Conservation (phyloP, 345 rosid species). For the Citrus hindsii region DNA sequence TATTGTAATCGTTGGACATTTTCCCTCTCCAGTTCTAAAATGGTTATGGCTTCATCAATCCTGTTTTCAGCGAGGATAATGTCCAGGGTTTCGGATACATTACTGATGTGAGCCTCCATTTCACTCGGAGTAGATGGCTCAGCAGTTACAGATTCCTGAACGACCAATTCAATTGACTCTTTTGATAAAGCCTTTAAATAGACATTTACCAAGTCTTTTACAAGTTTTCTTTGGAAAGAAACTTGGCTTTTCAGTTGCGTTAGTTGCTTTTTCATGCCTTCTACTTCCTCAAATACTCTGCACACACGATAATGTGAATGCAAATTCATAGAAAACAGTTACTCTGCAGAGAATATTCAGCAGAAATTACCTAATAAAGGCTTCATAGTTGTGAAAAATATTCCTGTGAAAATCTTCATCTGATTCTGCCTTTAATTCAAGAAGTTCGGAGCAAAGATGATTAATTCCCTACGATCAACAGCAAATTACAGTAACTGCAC, state of each 20-base stretch:
- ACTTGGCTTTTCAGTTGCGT: conserved; percentile 42
- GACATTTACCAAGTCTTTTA: conserved; percentile 35
- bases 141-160: conserved; percentile 22
- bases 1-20: conserved; percentile 27
- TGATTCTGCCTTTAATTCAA: conserved; percentile 54
- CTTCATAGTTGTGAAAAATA: conserved; percentile 36
- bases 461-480: conserved; percentile 42
- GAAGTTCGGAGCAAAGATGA: conserved; percentile 50
- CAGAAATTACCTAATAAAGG: conserved; percentile 43
- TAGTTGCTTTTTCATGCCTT: conserved; percentile 38
- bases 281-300: conserved; percentile 52
- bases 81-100: conserved; percentile 44
- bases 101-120: conserved; percentile 29
- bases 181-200: conserved; percentile 29
- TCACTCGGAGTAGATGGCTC: conserved; percentile 21
- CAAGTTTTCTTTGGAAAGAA: conserved; percentile 38
- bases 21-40: conserved; percentile 39
- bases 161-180: conserved; percentile 24
- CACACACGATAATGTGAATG: background rate
- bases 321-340: background rate
- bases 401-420: conserved; percentile 54
- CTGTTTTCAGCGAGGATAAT: conserved; percentile 43
- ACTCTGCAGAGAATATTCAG: background rate
- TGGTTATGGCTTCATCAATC: conserved; percentile 41
- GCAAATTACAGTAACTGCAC: background rate